Evolutionary conservation across 1,284 basidiomycete genomes (phyloP), one percentile per base, ranked within the genome.

Genomic region (Sanguinoderma infundibulare): DNA sequence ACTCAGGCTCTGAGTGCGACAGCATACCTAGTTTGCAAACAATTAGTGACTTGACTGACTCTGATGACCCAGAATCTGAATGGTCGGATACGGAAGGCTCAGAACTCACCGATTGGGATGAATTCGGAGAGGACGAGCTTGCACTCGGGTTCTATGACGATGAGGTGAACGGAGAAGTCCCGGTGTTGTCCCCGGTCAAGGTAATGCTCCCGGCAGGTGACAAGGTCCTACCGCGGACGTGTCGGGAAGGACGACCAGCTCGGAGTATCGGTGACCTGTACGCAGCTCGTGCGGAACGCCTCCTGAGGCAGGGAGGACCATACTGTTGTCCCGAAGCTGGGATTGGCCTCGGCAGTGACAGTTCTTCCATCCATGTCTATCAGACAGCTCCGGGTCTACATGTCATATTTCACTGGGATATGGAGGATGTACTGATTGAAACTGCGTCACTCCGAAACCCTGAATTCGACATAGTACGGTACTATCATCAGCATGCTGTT

Each of bases 371-470:
- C 0, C 40, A 54, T 22, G 55, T 63, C 1, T 63, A 63, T 15
- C 55, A 46, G 1, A 63, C 58, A 0, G 3, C 58, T 1, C 30
- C 10, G 2, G 15, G 20, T 0, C 35, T 58, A 7, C 52, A 60
- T 30, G 56, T 63, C 10, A 49, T 63, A 0, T 46, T 58, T 36
- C 58, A 60, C 30, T 35, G 34, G 34, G 56, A 30, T 7, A 20
- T 17, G 3, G 46, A 57, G 12, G 54, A 64, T 24, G 50, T 20
- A 2, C 26, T 59, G 7, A 5, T 64, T 0, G 56, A 55, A 20
- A 38, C 56, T 1, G 12, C 14, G 1, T 24, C 9, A 24, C 36
- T 53, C 4, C n/a, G 24, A 20, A 14, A 55, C 20, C 26, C 32
- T 9, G 44, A 46, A 17, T 44, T 44, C 42, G 26, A 55, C 30